Percentiles rank a stretch among this genome's conserved stretches.
Evolutionary conservation across 805 yeast species (phyloP).

Genomic region (Yamadazyma phyllophila): DNA sequence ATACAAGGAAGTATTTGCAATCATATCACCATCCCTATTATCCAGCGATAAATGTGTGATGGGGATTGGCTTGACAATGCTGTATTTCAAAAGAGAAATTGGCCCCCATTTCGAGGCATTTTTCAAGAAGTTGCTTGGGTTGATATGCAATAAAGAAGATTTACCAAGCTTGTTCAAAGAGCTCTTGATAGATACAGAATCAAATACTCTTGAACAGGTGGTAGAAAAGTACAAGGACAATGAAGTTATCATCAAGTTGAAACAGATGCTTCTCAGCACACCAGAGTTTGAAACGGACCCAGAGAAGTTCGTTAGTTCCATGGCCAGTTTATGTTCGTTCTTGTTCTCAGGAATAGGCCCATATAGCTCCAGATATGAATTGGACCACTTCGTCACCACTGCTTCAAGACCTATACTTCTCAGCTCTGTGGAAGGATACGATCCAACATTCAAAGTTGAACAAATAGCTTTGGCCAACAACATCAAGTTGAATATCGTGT

Average conservation of each 20-base stretch:
- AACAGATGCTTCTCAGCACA: neutral
- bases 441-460: slow-evolving; percentile 58
- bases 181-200: neutral
- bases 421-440: slow-evolving; percentile 61
- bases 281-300: neutral
- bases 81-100: slow-evolving; percentile 23
- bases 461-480: slow-evolving; percentile 35
- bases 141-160: neutral
- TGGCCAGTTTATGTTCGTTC: slow-evolving; percentile 19
- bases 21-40: slow-evolving; percentile 46
- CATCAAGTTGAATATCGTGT: slow-evolving; percentile 40
- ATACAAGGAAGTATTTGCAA: slow-evolving; percentile 46
- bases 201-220: neutral
- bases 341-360: slow-evolving; percentile 27
- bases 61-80: slow-evolving; percentile 36
- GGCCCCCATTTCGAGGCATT: slow-evolving; percentile 21
- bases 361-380: slow-evolving; percentile 30
- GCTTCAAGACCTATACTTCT: slow-evolving; percentile 44
- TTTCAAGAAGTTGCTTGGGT: slow-evolving; percentile 5
- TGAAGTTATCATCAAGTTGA: neutral
- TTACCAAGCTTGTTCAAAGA: neutral
- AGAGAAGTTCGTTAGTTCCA: slow-evolving; percentile 14
- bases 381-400: slow-evolving; percentile 28
- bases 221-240: slow-evolving; percentile 5
- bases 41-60: slow-evolving; percentile 46